Evolutionary conservation across 768 basidiomycete genomes (phyloP).

Genomic region (Mycena polygramma): DNA sequence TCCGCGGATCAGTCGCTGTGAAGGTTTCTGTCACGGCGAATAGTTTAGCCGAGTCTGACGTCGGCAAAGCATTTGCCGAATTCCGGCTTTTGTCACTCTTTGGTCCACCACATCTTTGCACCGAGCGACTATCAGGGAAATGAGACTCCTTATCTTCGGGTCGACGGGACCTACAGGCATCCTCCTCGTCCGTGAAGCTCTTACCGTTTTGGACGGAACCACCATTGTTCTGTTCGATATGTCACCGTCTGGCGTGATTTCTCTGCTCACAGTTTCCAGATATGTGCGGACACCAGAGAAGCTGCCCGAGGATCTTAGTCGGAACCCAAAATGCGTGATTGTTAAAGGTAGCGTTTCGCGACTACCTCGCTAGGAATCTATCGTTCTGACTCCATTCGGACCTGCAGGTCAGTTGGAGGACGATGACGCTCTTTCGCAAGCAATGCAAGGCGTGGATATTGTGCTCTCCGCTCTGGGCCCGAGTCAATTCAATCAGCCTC

Average conservation of each 20-base stretch:
- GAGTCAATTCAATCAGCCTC: constrained; percentile 31
- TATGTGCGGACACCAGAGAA: constrained; percentile 70
- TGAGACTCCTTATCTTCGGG: constrained; percentile 77
- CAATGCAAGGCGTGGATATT: constrained; percentile 69
- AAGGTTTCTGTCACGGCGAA: no score
- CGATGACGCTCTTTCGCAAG: constrained; percentile 59
- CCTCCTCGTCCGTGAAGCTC: constrained; percentile 67
- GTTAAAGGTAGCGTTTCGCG: constrained; percentile 47
- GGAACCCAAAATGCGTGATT: constrained; percentile 61
- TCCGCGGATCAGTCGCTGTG: no score
- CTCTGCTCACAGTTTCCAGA: background rate
- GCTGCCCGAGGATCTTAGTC: constrained; percentile 63
- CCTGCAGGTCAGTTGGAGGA: constrained; percentile 66
- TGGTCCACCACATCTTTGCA: no score
- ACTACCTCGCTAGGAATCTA: background rate
- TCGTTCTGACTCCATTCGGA: background rate
- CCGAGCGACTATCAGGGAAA: constrained; percentile 35
- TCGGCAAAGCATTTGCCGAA: no score
- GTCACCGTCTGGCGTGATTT: background rate
- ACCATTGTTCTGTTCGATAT: constrained; percentile 67
- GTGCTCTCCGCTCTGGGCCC: constrained; percentile 80
- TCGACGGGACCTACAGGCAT: constrained; percentile 75
- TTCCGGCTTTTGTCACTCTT: no score
- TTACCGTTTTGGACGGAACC: constrained; percentile 53
- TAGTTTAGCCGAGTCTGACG: no score